phyloP scores from a whole-genome alignment of 2,329 filamentous ascomycete genomes.

The Paraphoma chrysanthemicola region DNA sequence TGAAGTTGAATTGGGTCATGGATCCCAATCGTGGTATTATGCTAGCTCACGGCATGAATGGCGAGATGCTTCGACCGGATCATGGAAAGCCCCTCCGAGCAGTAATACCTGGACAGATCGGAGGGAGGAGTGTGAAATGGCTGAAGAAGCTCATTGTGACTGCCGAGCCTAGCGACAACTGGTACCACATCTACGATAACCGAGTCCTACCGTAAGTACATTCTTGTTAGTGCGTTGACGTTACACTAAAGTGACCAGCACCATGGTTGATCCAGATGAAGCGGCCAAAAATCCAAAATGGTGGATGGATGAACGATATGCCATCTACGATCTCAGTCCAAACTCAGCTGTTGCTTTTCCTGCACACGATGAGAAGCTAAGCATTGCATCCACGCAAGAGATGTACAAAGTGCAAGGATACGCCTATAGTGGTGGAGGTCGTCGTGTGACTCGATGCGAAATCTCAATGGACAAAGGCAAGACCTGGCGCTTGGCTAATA shows the following conservation, averaged over 20 bases:
- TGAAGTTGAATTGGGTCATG: slow-evolving; percentile 88
- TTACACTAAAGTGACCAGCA: slow-evolving; percentile 51
- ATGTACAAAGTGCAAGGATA: slow-evolving; percentile 78
- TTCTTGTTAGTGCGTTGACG: background rate
- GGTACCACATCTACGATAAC: slow-evolving; percentile 96
- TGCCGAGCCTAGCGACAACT: slow-evolving; percentile 81
- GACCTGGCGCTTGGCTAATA: slow-evolving; percentile 77
- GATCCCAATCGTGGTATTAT: slow-evolving; percentile 84
- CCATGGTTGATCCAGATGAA: slow-evolving; percentile 82
- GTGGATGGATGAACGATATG: slow-evolving; percentile 90
- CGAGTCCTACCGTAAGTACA: slow-evolving; percentile 72
- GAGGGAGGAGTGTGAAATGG: slow-evolving; percentile 93
- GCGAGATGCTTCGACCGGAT: slow-evolving; percentile 78
- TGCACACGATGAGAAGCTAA: slow-evolving; percentile 74
- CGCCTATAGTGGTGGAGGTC: slow-evolving; percentile 87
- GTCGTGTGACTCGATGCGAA: slow-evolving; percentile 81
- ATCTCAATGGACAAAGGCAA: slow-evolving; percentile 83
- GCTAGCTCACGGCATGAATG: slow-evolving; percentile 91
- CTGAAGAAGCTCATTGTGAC: slow-evolving; percentile 82
- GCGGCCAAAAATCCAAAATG: slow-evolving; percentile 75
- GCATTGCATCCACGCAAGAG: slow-evolving; percentile 55
- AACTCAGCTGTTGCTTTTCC: slow-evolving; percentile 86
- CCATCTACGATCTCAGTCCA: slow-evolving; percentile 88
- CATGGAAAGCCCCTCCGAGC: slow-evolving; percentile 85
- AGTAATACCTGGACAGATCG: slow-evolving; percentile 89